These are phyloP conservation scores for Capsella bursapastoris DNA, from an alignment of 345 rosid species.

Conservation along the genomic window DNA sequence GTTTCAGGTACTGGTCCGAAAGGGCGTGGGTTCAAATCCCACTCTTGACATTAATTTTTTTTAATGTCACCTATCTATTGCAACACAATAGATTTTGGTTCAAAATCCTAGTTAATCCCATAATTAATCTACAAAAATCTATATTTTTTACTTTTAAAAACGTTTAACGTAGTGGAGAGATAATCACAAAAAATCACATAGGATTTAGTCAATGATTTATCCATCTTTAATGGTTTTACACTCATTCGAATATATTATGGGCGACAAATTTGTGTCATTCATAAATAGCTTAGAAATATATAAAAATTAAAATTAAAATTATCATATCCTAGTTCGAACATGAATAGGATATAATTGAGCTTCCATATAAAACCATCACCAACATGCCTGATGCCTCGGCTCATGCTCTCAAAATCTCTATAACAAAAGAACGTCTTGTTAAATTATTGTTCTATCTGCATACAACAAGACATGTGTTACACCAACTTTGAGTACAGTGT, in stretches of 20 bases:
- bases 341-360: not conserved
- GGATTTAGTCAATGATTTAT: too few relatives aligned
- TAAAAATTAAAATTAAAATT: too few relatives aligned
- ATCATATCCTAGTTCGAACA: not conserved
- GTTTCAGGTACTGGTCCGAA: constrained; percentile 90
- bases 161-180: too few relatives aligned
- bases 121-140: too few relatives aligned
- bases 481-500: not conserved
- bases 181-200: too few relatives aligned
- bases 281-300: too few relatives aligned
- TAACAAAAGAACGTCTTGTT: not conserved
- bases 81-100: too few relatives aligned
- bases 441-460: not conserved
- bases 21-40: constrained; percentile 98
- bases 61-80: not conserved
- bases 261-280: too few relatives aligned
- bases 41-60: constrained; percentile 62
- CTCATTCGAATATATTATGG: too few relatives aligned
- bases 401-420: not conserved
- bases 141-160: too few relatives aligned
- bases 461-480: constrained; percentile 10
- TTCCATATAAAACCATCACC: constrained; percentile 10
- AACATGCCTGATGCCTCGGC: not conserved
- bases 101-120: too few relatives aligned
- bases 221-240: too few relatives aligned